Conservation (phyloP, 2,329 filamentous ascomycete species). For the Dothistroma septosporum region DNA sequence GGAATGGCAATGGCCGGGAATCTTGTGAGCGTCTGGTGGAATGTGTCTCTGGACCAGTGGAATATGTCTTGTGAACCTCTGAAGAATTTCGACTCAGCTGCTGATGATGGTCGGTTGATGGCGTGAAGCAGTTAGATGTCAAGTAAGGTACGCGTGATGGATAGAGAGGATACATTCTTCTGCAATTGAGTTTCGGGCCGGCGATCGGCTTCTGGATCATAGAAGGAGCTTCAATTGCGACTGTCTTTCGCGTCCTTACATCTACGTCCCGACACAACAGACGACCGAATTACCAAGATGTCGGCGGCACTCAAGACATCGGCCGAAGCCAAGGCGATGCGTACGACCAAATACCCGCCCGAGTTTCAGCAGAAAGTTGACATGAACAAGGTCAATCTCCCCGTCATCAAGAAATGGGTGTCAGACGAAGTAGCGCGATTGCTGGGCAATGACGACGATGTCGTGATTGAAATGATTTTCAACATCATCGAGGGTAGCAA, state of each 20-base stretch:
- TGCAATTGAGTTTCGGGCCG: conserved; percentile 1
- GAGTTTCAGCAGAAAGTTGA: conserved; percentile 96
- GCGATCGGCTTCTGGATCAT: not conserved
- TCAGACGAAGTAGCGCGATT: conserved; percentile 81
- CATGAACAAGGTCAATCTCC: conserved; percentile 93
- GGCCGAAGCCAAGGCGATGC: conserved; percentile 83
- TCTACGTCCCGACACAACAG: not conserved
- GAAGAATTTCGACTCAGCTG: too few species aligned
- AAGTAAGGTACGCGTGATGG: too few species aligned
- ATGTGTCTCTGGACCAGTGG: too few species aligned
- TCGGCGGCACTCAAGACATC: conserved; percentile 52
- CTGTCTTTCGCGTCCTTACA: not conserved
- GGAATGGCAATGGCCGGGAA: not conserved
- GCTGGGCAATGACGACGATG: conserved; percentile 88
- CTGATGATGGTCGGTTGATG: not conserved
- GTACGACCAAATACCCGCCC: conserved; percentile 86
- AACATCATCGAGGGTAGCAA: conserved; percentile 67
- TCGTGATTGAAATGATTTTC: conserved; percentile 81
- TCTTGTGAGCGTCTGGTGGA: not conserved
- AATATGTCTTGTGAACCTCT: too few species aligned
- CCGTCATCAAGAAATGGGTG: conserved; percentile 99
- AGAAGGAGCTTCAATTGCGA: not conserved
- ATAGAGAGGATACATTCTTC: not conserved
- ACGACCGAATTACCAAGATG: conserved; percentile 6
- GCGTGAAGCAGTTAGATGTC: not conserved